Evolutionary conservation across 2,329 filamentous ascomycete genomes (phyloP).

Genomic region (Aspergillus amoenus): DNA sequence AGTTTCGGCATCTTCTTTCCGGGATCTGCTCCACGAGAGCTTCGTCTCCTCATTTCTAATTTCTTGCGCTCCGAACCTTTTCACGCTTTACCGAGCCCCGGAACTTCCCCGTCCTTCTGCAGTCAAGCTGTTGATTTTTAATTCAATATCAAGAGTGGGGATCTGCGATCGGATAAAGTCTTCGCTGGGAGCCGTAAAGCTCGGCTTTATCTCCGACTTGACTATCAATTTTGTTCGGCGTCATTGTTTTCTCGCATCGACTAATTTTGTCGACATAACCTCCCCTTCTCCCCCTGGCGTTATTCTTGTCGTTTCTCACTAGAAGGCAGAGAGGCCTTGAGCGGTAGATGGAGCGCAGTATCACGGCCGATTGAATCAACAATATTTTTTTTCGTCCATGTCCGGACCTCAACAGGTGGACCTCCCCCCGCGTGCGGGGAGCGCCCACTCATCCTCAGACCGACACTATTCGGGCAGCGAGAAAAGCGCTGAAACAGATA

Average conservation of each 20-base stretch:
- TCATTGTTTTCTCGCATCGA: not conserved
- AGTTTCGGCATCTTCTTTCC: constrained; percentile 2
- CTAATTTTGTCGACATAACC: not conserved
- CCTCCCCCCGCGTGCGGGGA: constrained; percentile 1
- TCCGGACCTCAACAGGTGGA: constrained; percentile 7
- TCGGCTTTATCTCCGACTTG: not conserved
- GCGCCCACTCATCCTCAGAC: constrained; percentile 2
- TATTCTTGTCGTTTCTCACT: not conserved
- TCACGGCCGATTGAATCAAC: not conserved
- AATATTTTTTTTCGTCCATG: constrained; percentile 8
- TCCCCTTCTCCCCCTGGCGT: not conserved
- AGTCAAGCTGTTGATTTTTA: not conserved
- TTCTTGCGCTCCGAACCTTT: not conserved
- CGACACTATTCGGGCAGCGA: constrained; percentile 10
- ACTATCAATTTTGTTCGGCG: not conserved
- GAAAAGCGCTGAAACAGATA: constrained; percentile 2
- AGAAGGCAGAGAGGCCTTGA: not conserved
- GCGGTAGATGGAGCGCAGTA: not conserved
- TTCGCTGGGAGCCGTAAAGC: not conserved
- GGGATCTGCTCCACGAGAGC: not conserved
- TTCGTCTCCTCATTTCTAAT: not conserved
- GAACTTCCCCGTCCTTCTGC: not conserved
- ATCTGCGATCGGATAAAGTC: not conserved
- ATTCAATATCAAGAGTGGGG: not conserved
- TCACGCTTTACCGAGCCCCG: not conserved